Evolutionary conservation across 768 basidiomycete genomes (phyloP), one percentile per base, ranked within the genome.

Genomic region (Pholiota microspora): DNA sequence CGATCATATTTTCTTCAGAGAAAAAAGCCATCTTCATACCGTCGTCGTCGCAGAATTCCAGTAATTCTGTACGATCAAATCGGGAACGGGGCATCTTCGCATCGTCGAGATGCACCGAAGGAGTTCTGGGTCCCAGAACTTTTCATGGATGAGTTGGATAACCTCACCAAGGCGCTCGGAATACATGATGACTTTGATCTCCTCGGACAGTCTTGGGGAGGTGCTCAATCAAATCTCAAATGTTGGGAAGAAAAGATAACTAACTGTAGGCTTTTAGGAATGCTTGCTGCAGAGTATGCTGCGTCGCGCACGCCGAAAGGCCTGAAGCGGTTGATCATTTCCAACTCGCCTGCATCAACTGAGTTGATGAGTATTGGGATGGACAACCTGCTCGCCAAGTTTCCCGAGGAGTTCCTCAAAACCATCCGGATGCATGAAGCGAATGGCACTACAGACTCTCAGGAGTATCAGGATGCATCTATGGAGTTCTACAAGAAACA

Each of bases 51-150:
- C 69, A 56, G 61, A 18, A 79, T 79, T 45, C 80, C 81, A 16
- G 73, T 83, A 58, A 60, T 85, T 31, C 64, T 83, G 49, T 83
- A 84, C 64, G 80, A 81, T 62, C 83, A 84, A 59, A 58, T 84
- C 36, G 82, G 82, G 10, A 73, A 69, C 54, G 80, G 81, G 18
- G 65, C 68, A 23, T 84, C 82, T 10, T 80, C 81, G 12, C 79
- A 80, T 58, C 69, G 80, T n/a, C 75, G 63, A 3, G 77, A 79
- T 59, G 81, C 78, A 52, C 71, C 67, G 1, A 73, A 72, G 15
- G 75, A 77, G n/a, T 84, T 85, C 66, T 82, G 81, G 81, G 78
- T 73, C 6, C 62, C 70, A 15, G 64, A 75, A 46, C 71, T 84
- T 10, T 83, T 83, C 68, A 68, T 79, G 62, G 72, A 80, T 55